These are phyloP conservation scores for Leishmania gerbilli DNA, from an alignment of 208 protist genomes.

Conservation along the genomic window DNA sequence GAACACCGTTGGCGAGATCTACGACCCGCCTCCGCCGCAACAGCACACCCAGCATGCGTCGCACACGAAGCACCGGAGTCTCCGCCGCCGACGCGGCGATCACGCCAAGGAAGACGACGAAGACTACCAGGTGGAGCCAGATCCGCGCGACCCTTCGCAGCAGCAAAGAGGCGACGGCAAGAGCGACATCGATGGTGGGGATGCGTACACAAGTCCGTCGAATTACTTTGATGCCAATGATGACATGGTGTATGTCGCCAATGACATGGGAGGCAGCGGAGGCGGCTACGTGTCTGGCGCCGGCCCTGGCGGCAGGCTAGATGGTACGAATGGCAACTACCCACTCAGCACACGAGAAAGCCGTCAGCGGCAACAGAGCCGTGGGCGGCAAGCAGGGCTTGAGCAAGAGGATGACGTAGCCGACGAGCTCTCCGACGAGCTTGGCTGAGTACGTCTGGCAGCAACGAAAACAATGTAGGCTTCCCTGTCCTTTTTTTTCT, in stretches of 20 bases:
- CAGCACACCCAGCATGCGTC: constrained; percentile 18
- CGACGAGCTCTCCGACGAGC: constrained; percentile 39
- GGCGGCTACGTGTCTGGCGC: constrained; percentile 7
- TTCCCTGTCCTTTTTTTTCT: not conserved
- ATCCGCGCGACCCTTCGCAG: constrained; percentile 16
- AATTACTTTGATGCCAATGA: constrained; percentile 28
- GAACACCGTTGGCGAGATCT: constrained; percentile 20
- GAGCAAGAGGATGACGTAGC: constrained; percentile 37
- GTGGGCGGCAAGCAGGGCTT: constrained; percentile 15
- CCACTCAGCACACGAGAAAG: constrained; percentile 8
- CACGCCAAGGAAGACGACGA: constrained; percentile 7
- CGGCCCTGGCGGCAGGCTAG: constrained; percentile 4
- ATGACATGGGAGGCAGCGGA: constrained; percentile 7
- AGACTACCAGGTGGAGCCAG: constrained; percentile 22
- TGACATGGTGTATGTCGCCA: constrained; percentile 18
- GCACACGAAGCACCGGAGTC: constrained; percentile 31
- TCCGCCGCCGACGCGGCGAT: constrained; percentile 6
- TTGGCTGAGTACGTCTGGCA: constrained; percentile 11
- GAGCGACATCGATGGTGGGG: constrained; percentile 2
- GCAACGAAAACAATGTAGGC: not conserved
- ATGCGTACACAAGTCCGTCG: not conserved
- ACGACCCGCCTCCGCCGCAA: constrained; percentile 3
- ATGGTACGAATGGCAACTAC: constrained; percentile 14
- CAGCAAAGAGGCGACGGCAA: constrained; percentile 12
- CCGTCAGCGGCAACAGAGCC: constrained; percentile 18